Conservation (phyloP, 306 rosid genomes). For the Quercus rubra region DNA sequence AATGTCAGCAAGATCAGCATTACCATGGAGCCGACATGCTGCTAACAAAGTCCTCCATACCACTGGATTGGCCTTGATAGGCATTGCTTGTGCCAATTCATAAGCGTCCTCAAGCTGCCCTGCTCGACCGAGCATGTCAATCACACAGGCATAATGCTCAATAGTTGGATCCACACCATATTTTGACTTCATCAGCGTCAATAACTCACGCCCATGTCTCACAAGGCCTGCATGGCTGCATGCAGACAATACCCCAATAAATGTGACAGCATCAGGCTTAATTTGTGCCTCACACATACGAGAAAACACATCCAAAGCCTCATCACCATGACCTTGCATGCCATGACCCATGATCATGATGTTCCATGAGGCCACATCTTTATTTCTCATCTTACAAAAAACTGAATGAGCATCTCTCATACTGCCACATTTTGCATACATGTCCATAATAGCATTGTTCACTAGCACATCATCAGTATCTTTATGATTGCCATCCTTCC, state of each 20-base stretch:
- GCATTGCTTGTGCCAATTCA: slow-evolving; percentile 49
- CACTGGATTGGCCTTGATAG: slow-evolving; percentile 58
- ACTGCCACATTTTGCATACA: slow-evolving; percentile 86
- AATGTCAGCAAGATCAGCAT: slow-evolving; percentile 59
- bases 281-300: slow-evolving; percentile 46
- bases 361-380: slow-evolving; percentile 90
- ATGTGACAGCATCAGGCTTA: slow-evolving; percentile 56
- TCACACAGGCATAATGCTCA: slow-evolving; percentile 78
- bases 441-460: slow-evolving; percentile 76
- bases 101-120: slow-evolving; percentile 64
- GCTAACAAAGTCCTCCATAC: slow-evolving; percentile 83
- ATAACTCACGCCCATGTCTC: slow-evolving; percentile 56
- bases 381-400: slow-evolving; percentile 51
- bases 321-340: slow-evolving; percentile 61
- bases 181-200: slow-evolving; percentile 51
- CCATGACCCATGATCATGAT: slow-evolving; percentile 81
- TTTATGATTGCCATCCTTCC: slow-evolving; percentile 23
- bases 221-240: slow-evolving; percentile 80
- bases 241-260: slow-evolving; percentile 67
- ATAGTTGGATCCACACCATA: slow-evolving; percentile 63
- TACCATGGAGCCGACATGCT: slow-evolving; percentile 64
- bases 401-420: slow-evolving; percentile 60
- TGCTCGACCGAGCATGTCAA: slow-evolving; percentile 86
- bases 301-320: slow-evolving; percentile 53
- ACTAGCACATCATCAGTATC: slow-evolving; percentile 35